Evolutionary conservation across 164 flowering plant species (phyloP).

Genomic region (Akebia trifoliata): DNA sequence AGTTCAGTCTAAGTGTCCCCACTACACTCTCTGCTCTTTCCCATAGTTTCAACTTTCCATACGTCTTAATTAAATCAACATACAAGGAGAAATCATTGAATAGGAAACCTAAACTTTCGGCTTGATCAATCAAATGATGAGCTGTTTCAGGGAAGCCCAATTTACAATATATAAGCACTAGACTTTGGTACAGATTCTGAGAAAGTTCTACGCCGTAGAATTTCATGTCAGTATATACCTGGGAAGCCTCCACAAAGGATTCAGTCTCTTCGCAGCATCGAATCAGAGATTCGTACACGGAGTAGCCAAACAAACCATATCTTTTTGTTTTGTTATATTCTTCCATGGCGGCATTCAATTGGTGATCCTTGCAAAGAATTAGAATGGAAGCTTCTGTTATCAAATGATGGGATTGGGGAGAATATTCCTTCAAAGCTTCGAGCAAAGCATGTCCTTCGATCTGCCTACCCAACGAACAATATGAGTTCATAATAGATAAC

Average conservation of each 20-base stretch:
- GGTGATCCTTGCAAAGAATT: constrained; percentile 52
- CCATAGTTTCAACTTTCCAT: constrained; percentile 66
- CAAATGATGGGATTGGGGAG: constrained; percentile 33
- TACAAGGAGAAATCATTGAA: constrained; percentile 36
- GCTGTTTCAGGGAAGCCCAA: constrained; percentile 90
- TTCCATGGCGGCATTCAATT: constrained; percentile 53
- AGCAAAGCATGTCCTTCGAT: constrained; percentile 58
- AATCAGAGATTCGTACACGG: constrained; percentile 66
- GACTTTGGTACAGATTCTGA: constrained; percentile 31
- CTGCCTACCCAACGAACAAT: constrained; percentile 54
- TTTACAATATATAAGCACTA: constrained; percentile 54
- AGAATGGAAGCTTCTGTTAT: constrained; percentile 51
- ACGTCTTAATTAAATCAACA: constrained; percentile 60
- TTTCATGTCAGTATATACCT: constrained; percentile 77
- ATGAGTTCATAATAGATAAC: constrained; percentile 54
- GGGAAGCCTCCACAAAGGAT: constrained; percentile 62
- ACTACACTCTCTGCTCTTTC: constrained; percentile 75
- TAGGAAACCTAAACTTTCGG: constrained; percentile 41
- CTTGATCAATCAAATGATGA: constrained; percentile 54
- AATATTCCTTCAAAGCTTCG: constrained; percentile 43
- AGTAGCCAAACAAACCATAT: constrained; percentile 23
- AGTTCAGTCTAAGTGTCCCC: constrained; percentile 44
- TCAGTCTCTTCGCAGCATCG: constrained; percentile 54
- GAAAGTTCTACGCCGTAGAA: constrained; percentile 60
- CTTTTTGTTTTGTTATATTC: constrained; percentile 43